phyloP scores from a whole-genome alignment of 768 basidiomycete genomes.

The Rhodotorula paludigena region DNA sequence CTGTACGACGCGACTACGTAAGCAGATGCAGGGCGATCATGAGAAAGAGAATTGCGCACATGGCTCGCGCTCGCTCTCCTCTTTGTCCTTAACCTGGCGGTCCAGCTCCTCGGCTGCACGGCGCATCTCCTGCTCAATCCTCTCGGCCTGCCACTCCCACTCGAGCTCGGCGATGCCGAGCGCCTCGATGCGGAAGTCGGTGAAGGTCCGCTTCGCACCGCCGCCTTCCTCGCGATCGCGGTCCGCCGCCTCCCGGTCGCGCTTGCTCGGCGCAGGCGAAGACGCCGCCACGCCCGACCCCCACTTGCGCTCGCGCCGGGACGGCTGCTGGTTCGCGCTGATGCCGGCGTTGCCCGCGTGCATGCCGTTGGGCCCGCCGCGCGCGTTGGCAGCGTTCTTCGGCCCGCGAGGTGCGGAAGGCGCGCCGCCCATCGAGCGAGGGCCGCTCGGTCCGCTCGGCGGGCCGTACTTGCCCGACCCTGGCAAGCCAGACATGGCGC shows the following conservation, averaged over 20 bases:
- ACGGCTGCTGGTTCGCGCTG: conserved; percentile 10
- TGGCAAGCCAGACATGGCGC: not conserved
- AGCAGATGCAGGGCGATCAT: not conserved
- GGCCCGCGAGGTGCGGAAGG: too few relatives aligned
- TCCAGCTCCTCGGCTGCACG: conserved; percentile 19
- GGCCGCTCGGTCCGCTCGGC: not conserved
- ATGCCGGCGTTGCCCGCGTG: too few relatives aligned
- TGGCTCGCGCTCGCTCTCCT: not conserved
- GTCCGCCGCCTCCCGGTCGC: conserved; percentile 41
- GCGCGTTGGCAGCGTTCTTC: conserved; percentile 27
- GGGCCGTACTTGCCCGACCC: not conserved
- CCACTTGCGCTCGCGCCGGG: conserved; percentile 33
- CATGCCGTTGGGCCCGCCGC: conserved; percentile 25
- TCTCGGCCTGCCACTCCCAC: conserved; percentile 66
- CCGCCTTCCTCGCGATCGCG: conserved; percentile 28
- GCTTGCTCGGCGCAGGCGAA: conserved; percentile 12
- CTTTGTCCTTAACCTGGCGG: conserved; percentile 17
- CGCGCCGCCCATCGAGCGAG: not conserved
- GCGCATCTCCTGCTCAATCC: conserved; percentile 22
- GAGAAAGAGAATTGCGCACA: not conserved
- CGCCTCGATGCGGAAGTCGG: conserved; percentile 95
- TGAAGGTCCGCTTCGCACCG: conserved; percentile 68
- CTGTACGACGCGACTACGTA: not conserved
- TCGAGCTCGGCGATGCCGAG: conserved; percentile 72
- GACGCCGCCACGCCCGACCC: not conserved